phyloP scores from a whole-genome alignment of 129 eudicot genomes.

The Ambrosia artemisiifolia region DNA sequence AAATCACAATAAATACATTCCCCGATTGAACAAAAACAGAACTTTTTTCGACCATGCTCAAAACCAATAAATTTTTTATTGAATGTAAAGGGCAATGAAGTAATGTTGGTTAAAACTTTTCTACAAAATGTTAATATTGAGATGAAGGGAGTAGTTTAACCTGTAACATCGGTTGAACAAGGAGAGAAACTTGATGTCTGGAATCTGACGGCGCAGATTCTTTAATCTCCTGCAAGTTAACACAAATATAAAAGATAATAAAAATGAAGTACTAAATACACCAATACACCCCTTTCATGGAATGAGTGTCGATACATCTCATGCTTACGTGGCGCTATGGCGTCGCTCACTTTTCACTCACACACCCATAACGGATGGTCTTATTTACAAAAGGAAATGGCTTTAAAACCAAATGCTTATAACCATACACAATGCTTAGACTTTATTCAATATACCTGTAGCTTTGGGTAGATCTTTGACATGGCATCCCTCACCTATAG shows the following conservation, averaged over 20 bases:
- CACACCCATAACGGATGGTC: too few species aligned
- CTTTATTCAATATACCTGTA: conserved; percentile 51
- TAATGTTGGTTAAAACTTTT: not conserved
- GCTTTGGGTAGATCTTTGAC: conserved; percentile 79
- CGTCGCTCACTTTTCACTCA: too few species aligned
- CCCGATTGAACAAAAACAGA: too few species aligned
- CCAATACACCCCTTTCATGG: not conserved
- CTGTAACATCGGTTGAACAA: conserved; percentile 97
- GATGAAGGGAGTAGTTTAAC: conserved; percentile 17
- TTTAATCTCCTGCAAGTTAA: conserved; percentile 49
- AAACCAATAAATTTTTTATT: too few species aligned
- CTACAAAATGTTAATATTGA: not conserved
- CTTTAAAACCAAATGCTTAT: not conserved
- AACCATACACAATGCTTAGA: not conserved
- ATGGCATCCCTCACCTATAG: conserved; percentile 77
- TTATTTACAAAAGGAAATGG: not conserved
- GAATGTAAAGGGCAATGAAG: not conserved
- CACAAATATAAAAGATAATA: too few species aligned
- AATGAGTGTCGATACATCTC: too few species aligned
- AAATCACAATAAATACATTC: too few species aligned
- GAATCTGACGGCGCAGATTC: conserved; percentile 55
- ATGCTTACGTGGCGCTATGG: too few species aligned
- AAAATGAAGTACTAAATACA: not conserved
- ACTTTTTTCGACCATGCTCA: too few species aligned
- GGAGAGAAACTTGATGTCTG: conserved; percentile 91